Percentiles rank a stretch among this genome's conserved stretches.
Evolutionary conservation across 2,329 filamentous ascomycete genomes (phyloP).

Genomic region (Aspergillus flavus): DNA sequence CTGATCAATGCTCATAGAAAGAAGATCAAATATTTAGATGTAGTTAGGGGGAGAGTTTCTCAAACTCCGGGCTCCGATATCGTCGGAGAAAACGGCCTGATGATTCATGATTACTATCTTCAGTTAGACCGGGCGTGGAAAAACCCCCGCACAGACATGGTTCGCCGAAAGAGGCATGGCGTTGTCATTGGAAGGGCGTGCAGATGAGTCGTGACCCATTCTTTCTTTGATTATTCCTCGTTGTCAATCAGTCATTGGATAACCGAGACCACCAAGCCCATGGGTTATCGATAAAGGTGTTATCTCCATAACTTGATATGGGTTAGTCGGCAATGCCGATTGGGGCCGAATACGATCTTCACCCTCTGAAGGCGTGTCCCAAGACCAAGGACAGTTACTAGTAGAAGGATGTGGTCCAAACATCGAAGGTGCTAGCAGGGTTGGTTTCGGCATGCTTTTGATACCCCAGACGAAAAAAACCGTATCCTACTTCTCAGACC

Average conservation of each 20-base stretch:
- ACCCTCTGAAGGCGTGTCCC: constrained; percentile 9
- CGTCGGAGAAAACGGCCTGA: background rate
- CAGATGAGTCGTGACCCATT: constrained; percentile 3
- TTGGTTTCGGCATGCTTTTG: constrained; percentile 23
- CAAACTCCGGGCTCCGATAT: constrained; percentile 11
- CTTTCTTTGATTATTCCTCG: background rate
- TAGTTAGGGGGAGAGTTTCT: background rate
- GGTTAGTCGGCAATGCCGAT: background rate
- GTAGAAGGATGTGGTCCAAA: constrained; percentile 19
- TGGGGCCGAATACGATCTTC: constrained; percentile 7
- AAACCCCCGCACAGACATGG: constrained; percentile 3
- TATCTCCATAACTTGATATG: background rate
- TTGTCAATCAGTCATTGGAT: background rate
- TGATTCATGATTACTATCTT: constrained; percentile 17
- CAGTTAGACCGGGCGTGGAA: constrained; percentile 3
- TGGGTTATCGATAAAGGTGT: constrained; percentile 1
- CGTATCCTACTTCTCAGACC: constrained; percentile 13
- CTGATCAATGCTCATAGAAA: background rate
- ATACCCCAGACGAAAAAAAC: constrained; percentile 31
- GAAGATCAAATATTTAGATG: background rate
- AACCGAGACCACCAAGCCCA: background rate
- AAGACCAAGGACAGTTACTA: constrained; percentile 12
- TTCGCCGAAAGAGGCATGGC: constrained; percentile 26
- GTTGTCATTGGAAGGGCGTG: constrained; percentile 29
- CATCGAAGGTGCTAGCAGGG: constrained; percentile 24